Percentiles rank a stretch among this genome's conserved stretches.
Evolutionary conservation across 202 grass and related monocot species (phyloP).

Genomic region (Schoenoplectus tabernaemontani): DNA sequence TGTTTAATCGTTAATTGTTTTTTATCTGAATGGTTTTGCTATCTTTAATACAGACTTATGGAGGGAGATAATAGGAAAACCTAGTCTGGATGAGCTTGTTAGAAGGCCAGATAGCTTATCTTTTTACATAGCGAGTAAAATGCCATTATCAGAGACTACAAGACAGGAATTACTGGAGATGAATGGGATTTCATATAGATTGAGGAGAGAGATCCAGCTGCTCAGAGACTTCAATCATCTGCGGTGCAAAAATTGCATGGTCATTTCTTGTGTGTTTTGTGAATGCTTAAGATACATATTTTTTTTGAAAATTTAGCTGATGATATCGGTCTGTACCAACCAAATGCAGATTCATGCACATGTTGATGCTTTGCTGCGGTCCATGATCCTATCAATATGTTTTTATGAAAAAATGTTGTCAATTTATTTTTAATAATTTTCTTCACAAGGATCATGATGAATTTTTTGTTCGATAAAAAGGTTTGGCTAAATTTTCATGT

Average conservation of each 20-base stretch:
- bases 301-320: neutral
- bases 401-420: neutral
- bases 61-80: slow-evolving; percentile 56
- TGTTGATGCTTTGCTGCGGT: neutral
- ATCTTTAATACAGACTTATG: slow-evolving; percentile 61
- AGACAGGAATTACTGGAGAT: slow-evolving; percentile 91
- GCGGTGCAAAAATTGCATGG: slow-evolving; percentile 75
- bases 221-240: slow-evolving; percentile 76
- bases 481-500: neutral
- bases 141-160: slow-evolving; percentile 70
- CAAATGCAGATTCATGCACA: neutral
- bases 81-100: slow-evolving; percentile 58
- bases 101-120: slow-evolving; percentile 77
- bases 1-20: neutral
- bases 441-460: neutral
- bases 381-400: neutral
- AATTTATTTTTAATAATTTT: neutral
- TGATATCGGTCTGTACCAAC: neutral
- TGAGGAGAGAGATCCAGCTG: slow-evolving; percentile 80
- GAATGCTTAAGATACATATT: neutral
- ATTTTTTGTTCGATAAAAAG: neutral
- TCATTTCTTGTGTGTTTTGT: slow-evolving; percentile 14
- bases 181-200: slow-evolving; percentile 76
- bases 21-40: neutral
- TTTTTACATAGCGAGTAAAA: slow-evolving; percentile 88